Base-by-base conservation (phyloP, 495 filamentous ascomycete genomes). In the Hypoxylon perforatum region DNA sequence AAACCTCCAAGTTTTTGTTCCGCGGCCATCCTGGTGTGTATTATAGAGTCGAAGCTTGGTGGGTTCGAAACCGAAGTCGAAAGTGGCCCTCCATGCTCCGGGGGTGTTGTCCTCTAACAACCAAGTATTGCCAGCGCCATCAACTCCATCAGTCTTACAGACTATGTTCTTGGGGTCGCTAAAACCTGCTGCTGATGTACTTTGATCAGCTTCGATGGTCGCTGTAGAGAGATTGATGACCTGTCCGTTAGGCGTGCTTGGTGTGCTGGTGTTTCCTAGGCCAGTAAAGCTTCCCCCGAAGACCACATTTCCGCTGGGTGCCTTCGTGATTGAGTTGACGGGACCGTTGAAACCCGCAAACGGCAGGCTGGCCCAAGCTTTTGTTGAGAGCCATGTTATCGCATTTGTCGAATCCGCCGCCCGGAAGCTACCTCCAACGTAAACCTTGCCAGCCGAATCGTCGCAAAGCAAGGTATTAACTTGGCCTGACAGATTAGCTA, bases 311-410 rank as follows among this genome's bases (percentile, higher is more conserved):
- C 90, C 91, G 69, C 90, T 87, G 15, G 88, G 82, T 14, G 87
- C 85, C 79, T 93, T 91, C 45, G 88, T 81, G 58, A 99, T 97
- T 33, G 92, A 90, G 50, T 84, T 88, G 45, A 99, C 94, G 10
- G 93, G 94, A 45, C 93, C 93, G 81, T 97, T 97, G 77, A 99
- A 94, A 23, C 95, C 96, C 47, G 87, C 85, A 81, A 99, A 99
- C 8, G 92, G 88, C 62, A 99, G 78, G 70, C 92, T 91, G 49
- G 86, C 87, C 94, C 92, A 99, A n/a, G 79, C 84, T 25, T 85
- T 82, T 10, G 83, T 82, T 17, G 85, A 85, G 21, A 87, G 82
- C 93, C 92, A 97, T 15, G 90, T 88, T 65, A 95, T 89, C 14
- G 93, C 95, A 78, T 99, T 97, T 14, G 91, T 91, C 30, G 92